Evolutionary conservation across 176 grass and related monocot species (phyloP), one percentile per base, ranked within the genome.

Genomic region (Phyllostachys edulis): DNA sequence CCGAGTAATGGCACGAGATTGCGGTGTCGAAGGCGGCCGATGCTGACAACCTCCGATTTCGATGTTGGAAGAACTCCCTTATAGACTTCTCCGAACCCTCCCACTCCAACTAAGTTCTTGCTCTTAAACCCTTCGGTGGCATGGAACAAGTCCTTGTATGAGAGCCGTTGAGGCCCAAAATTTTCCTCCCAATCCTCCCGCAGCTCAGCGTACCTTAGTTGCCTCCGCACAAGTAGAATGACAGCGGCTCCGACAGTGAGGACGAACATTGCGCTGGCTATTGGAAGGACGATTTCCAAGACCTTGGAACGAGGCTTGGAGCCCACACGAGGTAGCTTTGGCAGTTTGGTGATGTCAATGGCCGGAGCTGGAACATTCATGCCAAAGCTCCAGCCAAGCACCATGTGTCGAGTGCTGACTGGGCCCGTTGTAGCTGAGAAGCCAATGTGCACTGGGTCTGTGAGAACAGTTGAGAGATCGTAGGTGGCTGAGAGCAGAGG

Each of bases 81-180:
- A 47, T 78, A 85, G 1, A 85, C 83, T 27, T 27, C 78, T 7
- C 74, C 73, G 41, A 85, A 85, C 0, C 74, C 74, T 34, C 73
- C 74, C 4, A 59, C 16, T 7, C 73, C 83, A 6, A 85, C 63
- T 0, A 85, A 15, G 52, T 85, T 7, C 40, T 69, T 78, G 11
- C 36, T 45, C 50, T 61, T 78, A 23, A 85, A 85, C 26, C 83
- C 73, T 12, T 85, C 40, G 2, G 15, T 78, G 0, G 76, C 76
- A 5, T 47, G 26, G 59, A 78, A 32, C 4, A 78, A 0, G 6
- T 47, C 76, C 59, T 47, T 78, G 76, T 32, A 78, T 0, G 39
- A 63, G 75, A 78, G 46, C 6, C 75, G 3, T 0, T 63, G 75
- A 0, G 56, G 75, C 4, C 75, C 75, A 20, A 78, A 78, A 1